Evolutionary conservation across 176 grass and related monocot genomes (phyloP), one percentile per base, ranked within the genome.

Genomic region (Alopecurus myosuroides): DNA sequence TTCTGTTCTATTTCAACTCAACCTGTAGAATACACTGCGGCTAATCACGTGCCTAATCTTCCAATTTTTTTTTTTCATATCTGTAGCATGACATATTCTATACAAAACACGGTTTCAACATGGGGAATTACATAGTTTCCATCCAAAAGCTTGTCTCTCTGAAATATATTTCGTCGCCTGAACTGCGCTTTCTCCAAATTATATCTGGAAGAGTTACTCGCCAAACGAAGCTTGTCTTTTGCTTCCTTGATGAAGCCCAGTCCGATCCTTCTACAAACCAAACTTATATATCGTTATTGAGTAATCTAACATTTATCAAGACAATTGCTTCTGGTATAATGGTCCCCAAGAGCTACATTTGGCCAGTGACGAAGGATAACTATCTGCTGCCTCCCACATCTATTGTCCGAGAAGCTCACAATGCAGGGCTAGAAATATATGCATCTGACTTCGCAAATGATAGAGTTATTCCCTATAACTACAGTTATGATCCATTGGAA

Each of bases 401-500:
- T 4, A 56, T 97, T 31, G 86, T 97, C 41, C 37, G 3, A 2
- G 84, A 93, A 30, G 95, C 95, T 23, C 95, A 94, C 77, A 85
- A 82, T 22, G 88, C 81, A 34, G 76, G 92, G 28, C 40, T 97
- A 77, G 95, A 97, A 85, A 85, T 97, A 76, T 94, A 91, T 86
- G 95, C 88, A 11, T 85, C 85, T 44, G 92, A 88, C 31, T 97
- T 97, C 81, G 88, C 86, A 36, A 97, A 97, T 89, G 95, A 97
- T 88, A 89, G 88, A 28, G 3, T 63, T 82, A 82, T 97, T 37
- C 86, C 90, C 44, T 97, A 88, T 34, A 94, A 97, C 70, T 97
- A 97, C 58, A 97, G 95, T 81, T 97, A 93, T 70, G 92, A 97
- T 83, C 95, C 95, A 15, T 70, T 97, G 82, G 53, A 82, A 31